These are phyloP conservation scores for Beauveria pseudobassiana DNA, from an alignment of 2,329 filamentous ascomycete genomes.

Conservation along the genomic window DNA sequence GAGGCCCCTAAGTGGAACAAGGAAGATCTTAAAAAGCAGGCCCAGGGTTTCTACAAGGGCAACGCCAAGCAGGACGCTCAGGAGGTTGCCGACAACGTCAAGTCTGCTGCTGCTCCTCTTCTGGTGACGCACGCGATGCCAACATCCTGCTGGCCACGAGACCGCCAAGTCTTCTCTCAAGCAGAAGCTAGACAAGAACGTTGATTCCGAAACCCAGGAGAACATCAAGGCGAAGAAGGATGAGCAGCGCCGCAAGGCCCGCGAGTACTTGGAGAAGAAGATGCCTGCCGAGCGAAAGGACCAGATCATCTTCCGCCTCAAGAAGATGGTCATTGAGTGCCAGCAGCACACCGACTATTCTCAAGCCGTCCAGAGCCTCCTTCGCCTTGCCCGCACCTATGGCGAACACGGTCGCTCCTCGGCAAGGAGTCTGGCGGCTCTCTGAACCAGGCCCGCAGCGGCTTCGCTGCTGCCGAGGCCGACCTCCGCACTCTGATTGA, in stretches of 20 bases:
- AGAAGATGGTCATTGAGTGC: conserved; percentile 95
- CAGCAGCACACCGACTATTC: conserved; percentile 94
- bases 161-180: conserved; percentile 39
- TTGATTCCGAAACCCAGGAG: conserved; percentile 57
- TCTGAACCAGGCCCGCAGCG: conserved; percentile 64
- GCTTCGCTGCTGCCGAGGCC: conserved; percentile 64
- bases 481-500: conserved; percentile 79
- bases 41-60: conserved; percentile 54
- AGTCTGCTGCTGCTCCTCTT: conserved; percentile 43
- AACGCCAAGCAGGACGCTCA: conserved; percentile 50
- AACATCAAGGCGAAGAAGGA: conserved; percentile 36
- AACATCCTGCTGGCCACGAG: conserved; percentile 34
- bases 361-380: conserved; percentile 79
- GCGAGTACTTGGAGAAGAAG: conserved; percentile 76
- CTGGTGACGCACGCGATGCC: conserved; percentile 42
- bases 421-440: conserved; percentile 58
- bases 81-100: conserved; percentile 51
- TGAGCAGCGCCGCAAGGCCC: conserved; percentile 43
- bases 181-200: conserved; percentile 52
- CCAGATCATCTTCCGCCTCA: conserved; percentile 83
- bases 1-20: conserved; percentile 71
- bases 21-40: conserved; percentile 59
- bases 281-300: conserved; percentile 89
- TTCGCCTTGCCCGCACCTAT: conserved; percentile 80
- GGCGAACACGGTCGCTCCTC: conserved; percentile 63